These are phyloP conservation scores for Debaryomycetaceae sp. DNA, from an alignment of 1,139 yeast genomes.

Conservation along the genomic window DNA sequence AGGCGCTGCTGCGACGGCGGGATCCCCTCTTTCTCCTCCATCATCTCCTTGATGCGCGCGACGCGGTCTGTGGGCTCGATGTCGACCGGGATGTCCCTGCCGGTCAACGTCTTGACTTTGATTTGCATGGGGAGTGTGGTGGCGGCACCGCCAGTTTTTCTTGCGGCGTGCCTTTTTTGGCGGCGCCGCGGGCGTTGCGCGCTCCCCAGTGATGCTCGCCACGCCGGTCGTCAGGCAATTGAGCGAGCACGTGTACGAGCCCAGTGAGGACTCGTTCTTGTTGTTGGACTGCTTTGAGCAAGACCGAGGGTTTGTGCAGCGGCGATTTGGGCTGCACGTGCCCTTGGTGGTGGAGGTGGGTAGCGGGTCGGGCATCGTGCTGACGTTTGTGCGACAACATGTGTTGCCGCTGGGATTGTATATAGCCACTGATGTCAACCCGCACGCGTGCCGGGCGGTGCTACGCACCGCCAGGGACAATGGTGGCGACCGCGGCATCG, in stretches of 20 bases:
- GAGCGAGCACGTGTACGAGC: constrained; percentile 71
- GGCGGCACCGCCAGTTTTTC: background rate
- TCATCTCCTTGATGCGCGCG: constrained; percentile 80
- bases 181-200: background rate
- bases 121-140: constrained; percentile 45
- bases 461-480: constrained; percentile 48
- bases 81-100: constrained; percentile 80
- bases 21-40: constrained; percentile 96
- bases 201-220: constrained; percentile 30
- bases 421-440: constrained; percentile 74
- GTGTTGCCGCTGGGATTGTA: constrained; percentile 48
- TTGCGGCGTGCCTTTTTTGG: constrained; percentile 1
- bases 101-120: constrained; percentile 72
- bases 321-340: constrained; percentile 19
- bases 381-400: constrained; percentile 62
- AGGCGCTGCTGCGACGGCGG: constrained; percentile 95
- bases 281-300: constrained; percentile 74
- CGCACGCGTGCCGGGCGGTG: constrained; percentile 64
- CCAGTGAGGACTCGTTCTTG: constrained; percentile 86
- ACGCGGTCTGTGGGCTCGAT: constrained; percentile 75
- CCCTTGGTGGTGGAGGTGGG: constrained; percentile 84
- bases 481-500: constrained; percentile 31
- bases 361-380: constrained; percentile 84
- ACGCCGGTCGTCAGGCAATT: constrained; percentile 33
- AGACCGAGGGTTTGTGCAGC: constrained; percentile 34